Base-by-base conservation (phyloP, 1,284 basidiomycete genomes). In the Cryptococcus floricola region DNA sequence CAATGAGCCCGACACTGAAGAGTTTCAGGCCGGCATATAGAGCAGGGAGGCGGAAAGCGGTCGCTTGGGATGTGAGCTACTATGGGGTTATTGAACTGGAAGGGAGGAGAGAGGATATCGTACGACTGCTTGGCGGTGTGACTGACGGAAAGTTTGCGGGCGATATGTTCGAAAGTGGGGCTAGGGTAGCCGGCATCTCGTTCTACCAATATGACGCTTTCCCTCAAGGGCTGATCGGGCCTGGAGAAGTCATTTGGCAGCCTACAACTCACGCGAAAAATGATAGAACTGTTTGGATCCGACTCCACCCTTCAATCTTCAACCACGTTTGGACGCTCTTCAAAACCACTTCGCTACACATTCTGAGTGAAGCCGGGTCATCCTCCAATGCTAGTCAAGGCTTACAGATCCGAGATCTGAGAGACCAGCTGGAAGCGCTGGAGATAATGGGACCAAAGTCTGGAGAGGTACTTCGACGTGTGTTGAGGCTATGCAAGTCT, bases 31-130 rank as follows among this genome's bases (percentile, higher is more conserved):
- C 93, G 0, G 91, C 92, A 2, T 87, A 93, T 71, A 84, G 93
- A 23, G 91, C 93, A 1, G 84, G 90, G 0, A 74, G 87, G 12
- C 88, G 90, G 63, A 88, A 86, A 1, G 86, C 86, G 1, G 91
- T 93, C 52, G 74, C 94, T 0, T 89, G 92, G 57, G 93, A 97
- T 68, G 86, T 87, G 0, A 93, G 91, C 6, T 96, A 95, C 73
- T 83, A 82, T 62, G 83, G 84, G 0, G 80, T 86, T 5, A 80
- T 94, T 16, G 86, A 93, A 69, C 68, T 96, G 4, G 80, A 80
- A 53, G 89, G 89, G 1, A 78, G 81, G 1, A 80, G 87, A 62
- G 67, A 70, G 0, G 73, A 83, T 1, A 68, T 96, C 1, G 78
- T 81, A 42, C 57, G 65, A 5, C 66, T 84, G 7, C 72, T 96